Percentiles rank a stretch among this genome's conserved stretches.
phyloP scores from a whole-genome alignment of 2,329 filamentous ascomycete species.

The Davidsoniella neocaledoniae region DNA sequence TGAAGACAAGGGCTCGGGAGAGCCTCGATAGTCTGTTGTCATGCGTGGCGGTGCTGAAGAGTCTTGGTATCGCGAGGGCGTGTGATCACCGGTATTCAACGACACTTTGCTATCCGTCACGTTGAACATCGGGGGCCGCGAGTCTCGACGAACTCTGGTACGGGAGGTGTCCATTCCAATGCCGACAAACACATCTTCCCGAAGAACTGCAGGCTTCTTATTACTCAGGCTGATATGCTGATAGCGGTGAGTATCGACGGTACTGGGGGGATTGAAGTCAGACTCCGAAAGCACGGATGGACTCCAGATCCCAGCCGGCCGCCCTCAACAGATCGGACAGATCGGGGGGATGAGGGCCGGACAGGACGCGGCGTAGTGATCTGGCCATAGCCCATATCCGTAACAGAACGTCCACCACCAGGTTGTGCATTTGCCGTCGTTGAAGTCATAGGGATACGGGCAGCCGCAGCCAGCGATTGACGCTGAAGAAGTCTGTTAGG shows the following conservation, averaged over 20 bases:
- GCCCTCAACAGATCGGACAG: constrained; percentile 10
- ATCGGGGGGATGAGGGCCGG: constrained; percentile 6
- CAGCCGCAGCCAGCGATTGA: constrained; percentile 6
- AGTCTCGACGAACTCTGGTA: constrained; percentile 7
- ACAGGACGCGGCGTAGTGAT: constrained; percentile 1
- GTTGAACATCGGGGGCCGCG: constrained; percentile 9
- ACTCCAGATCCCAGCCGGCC: constrained; percentile 12
- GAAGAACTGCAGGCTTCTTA: neutral
- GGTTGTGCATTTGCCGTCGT: neutral
- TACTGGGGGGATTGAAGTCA: constrained; percentile 14
- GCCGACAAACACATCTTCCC: constrained; percentile 9
- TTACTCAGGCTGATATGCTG: neutral
- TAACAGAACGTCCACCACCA: neutral
- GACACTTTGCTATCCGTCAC: constrained; percentile 11
- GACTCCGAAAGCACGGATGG: constrained; percentile 14
- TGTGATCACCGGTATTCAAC: neutral
- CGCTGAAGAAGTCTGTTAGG: constrained; percentile 6
- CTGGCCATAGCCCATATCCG: neutral
- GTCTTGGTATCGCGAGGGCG: neutral
- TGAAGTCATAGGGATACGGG: constrained; percentile 6
- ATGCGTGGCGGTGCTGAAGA: neutral
- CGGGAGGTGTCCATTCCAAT: constrained; percentile 8
- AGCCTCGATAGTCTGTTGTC: constrained; percentile 3
- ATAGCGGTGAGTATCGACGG: constrained; percentile 7
- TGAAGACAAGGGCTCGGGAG: constrained; percentile 3